Conservation (phyloP, 768 basidiomycete genomes). For the Exidia glandulosa region DNA sequence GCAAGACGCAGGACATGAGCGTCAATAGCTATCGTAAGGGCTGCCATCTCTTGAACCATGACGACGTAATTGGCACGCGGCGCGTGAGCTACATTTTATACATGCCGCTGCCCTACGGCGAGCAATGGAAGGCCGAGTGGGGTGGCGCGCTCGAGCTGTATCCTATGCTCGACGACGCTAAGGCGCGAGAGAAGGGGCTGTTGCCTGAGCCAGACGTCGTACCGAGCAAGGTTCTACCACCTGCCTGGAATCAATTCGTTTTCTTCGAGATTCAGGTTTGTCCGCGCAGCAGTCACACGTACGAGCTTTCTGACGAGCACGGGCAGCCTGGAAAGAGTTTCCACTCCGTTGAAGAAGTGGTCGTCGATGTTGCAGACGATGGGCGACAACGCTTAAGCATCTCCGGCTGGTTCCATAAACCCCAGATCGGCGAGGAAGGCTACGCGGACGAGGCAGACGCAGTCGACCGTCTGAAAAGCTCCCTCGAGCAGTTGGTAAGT, state of each 20-base stretch:
- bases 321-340: constrained; percentile 95
- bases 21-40: constrained; percentile 86
- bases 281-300: constrained; percentile 1
- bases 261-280: constrained; percentile 42
- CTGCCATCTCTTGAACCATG: constrained; percentile 92
- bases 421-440: constrained; percentile 84
- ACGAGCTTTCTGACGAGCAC: not conserved
- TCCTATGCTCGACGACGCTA: constrained; percentile 34
- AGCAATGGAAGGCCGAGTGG: constrained; percentile 79
- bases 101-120: constrained; percentile 68
- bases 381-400: constrained; percentile 73
- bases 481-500: constrained; percentile 87
- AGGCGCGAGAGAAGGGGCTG: constrained; percentile 44
- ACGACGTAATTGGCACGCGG: constrained; percentile 93
- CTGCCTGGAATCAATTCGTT: constrained; percentile 82
- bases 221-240: constrained; percentile 58
- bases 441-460: constrained; percentile 44
- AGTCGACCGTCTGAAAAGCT: constrained; percentile 50
- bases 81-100: constrained; percentile 95
- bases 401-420: constrained; percentile 95
- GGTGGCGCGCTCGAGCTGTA: constrained; percentile 94
- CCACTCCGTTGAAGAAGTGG: constrained; percentile 93
- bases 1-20: constrained; percentile 89
- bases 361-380: constrained; percentile 60
- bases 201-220: constrained; percentile 51